Evolutionary conservation across 2,329 filamentous ascomycete species (phyloP).

Genomic region (Botryotinia calthae): DNA sequence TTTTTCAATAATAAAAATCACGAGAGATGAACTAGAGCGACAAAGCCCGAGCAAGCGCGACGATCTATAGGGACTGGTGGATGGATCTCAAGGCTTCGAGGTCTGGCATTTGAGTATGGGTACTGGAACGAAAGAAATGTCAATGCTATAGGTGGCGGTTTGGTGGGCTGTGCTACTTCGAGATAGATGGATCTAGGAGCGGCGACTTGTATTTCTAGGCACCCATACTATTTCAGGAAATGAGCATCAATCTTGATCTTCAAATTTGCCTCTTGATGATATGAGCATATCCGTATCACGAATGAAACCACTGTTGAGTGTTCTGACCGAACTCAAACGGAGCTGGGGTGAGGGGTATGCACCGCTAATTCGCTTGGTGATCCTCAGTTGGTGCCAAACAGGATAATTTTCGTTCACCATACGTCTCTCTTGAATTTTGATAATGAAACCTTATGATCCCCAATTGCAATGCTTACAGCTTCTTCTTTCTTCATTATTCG

Average conservation of each 20-base stretch:
- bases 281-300: background rate
- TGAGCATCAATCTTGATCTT: background rate
- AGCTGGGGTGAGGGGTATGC: background rate
- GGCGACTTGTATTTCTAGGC: background rate
- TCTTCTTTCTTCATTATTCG: background rate
- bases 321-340: background rate
- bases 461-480: background rate
- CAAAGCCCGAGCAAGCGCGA: background rate
- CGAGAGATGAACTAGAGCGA: background rate
- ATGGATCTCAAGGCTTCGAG: background rate
- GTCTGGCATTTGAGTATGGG: background rate
- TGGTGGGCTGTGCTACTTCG: background rate
- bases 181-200: background rate
- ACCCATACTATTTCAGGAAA: slow-evolving; percentile 5
- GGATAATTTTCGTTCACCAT: background rate
- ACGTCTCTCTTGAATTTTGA: background rate
- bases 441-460: background rate
- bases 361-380: slow-evolving; percentile 8
- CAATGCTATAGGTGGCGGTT: background rate
- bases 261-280: background rate
- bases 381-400: background rate
- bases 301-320: background rate
- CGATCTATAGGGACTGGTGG: background rate
- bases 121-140: background rate
- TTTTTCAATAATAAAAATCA: background rate